Evolutionary conservation across 2,329 filamentous ascomycete species (phyloP), one percentile per base, ranked within the genome.

Genomic region (Trichoderma atrobrunneum): DNA sequence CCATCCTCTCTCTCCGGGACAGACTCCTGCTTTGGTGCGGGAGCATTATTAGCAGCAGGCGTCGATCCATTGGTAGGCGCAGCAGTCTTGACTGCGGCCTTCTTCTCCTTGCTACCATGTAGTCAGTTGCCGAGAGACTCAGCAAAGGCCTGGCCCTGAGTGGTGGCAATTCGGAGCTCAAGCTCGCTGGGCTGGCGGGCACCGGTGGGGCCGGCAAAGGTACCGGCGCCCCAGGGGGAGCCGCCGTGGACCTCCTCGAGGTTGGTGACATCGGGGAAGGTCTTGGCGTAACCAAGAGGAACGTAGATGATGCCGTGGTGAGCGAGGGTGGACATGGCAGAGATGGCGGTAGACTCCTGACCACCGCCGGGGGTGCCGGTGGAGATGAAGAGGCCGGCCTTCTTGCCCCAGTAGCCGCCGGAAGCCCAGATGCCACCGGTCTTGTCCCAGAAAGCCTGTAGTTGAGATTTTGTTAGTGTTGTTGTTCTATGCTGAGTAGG

Each of bases 241-340:
- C 96, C 96, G 79, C 96, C 96, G 81, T 93, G 93, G 74, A 96
- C 87, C 86, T 98, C 94, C 34, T 80, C 80, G 43, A 97, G 82
- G 84, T 95, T 91, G 75, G 90, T 81, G 75, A 97, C 84, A 75
- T 90, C 84, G 73, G 80, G 80, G 80, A 97, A 98, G 64, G 90
- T 85, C 78, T 91, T 93, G 84, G 93, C 91, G 87, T 97, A 98
- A 71, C 96, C 96, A 70, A 98, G 87, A 63, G 96, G 96, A n/a
- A 98, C 94, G 82, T 92, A 98, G 87, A 96, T 92, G 85, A 98
- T 92, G 79, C 96, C 96, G 86, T 98, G 96, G 85, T 98, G 96
- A 73, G 91, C 83, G 70, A 98, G 86, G 21, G 95, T 98, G 79
- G 91, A 94, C 89, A 98, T 90, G 80, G 91, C 85, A 39, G 91